phyloP scores from a whole-genome alignment of 441 rosid species.

The Cnidoscolus chayamansa region DNA sequence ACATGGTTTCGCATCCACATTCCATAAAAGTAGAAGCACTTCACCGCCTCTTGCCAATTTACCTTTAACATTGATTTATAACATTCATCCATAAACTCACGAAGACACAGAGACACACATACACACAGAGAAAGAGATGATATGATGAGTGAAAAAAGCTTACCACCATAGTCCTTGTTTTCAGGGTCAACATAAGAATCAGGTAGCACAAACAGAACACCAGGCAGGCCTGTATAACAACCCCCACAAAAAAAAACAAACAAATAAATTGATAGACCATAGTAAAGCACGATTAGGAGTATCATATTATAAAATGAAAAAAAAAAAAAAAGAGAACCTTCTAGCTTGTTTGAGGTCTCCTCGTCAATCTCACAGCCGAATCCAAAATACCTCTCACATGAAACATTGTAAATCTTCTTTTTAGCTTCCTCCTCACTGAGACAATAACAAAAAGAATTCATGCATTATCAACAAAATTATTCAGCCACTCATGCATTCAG shows the following conservation, averaged over 20 bases:
- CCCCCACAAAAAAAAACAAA: not conserved
- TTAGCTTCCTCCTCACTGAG: constrained; percentile 85
- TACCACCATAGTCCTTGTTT: constrained; percentile 91
- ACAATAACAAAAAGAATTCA: not conserved
- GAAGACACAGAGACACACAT: too few relatives aligned
- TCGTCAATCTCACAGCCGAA: constrained; percentile 95
- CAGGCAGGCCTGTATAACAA: constrained; percentile 59
- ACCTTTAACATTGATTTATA: not conserved
- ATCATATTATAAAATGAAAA: not conserved
- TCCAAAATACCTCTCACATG: constrained; percentile 90
- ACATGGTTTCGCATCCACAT: not conserved
- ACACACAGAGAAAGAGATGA: too few relatives aligned
- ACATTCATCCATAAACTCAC: too few relatives aligned
- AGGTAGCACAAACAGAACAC: constrained; percentile 72
- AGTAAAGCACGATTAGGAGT: not conserved
- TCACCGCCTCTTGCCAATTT: not conserved
- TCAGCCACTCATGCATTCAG: not conserved
- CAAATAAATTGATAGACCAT: not conserved
- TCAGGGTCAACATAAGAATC: constrained; percentile 35
- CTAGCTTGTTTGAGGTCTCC: constrained; percentile 89
- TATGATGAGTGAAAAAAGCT: constrained; percentile 5
- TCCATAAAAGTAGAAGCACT: not conserved
- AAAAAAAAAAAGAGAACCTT: constrained; percentile 40
- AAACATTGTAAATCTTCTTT: constrained; percentile 82
- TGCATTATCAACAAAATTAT: not conserved